Evolutionary conservation across 345 rosid genomes (phyloP).

Genomic region (Bruguiera gymnorhiza): DNA sequence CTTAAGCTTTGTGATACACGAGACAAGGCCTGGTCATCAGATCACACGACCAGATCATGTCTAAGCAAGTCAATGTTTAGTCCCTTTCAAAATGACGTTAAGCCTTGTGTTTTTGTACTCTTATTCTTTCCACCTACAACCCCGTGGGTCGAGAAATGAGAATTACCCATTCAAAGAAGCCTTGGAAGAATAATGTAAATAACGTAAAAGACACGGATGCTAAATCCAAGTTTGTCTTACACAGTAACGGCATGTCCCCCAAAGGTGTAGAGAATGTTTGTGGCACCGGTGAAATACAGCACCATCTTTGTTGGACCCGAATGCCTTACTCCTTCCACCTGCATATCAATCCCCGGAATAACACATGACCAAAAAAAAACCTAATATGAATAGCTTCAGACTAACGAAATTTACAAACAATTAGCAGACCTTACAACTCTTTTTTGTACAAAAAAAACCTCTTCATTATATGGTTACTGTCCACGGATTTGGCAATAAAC

Average conservation of each 20-base stretch:
- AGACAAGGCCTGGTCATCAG: slow-evolving; percentile 21
- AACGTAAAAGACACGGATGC: slow-evolving; percentile 34
- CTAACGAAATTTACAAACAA: too few species aligned
- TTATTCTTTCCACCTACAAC: neutral
- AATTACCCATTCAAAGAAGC: neutral
- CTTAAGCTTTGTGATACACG: too few species aligned
- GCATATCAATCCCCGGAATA: too few species aligned
- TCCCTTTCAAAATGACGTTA: slow-evolving; percentile 29
- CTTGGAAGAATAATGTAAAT: slow-evolving; percentile 16
- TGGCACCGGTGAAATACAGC: slow-evolving; percentile 96
- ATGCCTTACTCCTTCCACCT: slow-evolving; percentile 91
- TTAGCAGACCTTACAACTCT: too few species aligned
- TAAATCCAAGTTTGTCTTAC: slow-evolving; percentile 42
- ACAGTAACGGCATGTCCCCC: slow-evolving; percentile 99
- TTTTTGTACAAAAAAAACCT: too few species aligned
- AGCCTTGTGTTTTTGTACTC: neutral
- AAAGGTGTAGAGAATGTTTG: slow-evolving; percentile 98
- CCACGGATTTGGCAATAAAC: too few species aligned
- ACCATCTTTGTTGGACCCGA: slow-evolving; percentile 89
- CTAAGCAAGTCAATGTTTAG: slow-evolving; percentile 27
- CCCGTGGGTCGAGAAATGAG: too few species aligned
- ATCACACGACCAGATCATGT: slow-evolving; percentile 39
- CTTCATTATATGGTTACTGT: too few species aligned
- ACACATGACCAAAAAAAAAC: too few species aligned
- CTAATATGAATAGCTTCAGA: too few species aligned